These are phyloP conservation scores for Coelastrella sp. DNA, from an alignment of 139 green algal species.

Conservation along the genomic window DNA sequence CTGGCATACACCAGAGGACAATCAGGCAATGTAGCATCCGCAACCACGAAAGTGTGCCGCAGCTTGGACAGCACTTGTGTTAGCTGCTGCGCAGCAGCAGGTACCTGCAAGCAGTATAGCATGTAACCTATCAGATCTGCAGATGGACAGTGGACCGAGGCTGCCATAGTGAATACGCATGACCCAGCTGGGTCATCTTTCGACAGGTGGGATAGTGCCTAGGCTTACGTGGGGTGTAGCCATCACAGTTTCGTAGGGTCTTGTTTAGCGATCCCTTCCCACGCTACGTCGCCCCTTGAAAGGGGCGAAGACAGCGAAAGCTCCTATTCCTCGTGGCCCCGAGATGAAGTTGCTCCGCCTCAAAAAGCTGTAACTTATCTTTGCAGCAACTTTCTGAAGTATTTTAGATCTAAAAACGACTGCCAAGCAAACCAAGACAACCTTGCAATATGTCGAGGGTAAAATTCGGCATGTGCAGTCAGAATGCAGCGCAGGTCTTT, in stretches of 20 bases:
- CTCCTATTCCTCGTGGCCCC: slow-evolving; percentile 1
- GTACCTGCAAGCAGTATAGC: slow-evolving; percentile 61
- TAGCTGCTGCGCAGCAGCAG: slow-evolving; percentile 71
- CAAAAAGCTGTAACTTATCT: too few relatives aligned
- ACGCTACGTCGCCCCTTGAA: neutral
- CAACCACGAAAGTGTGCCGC: slow-evolving; percentile 94
- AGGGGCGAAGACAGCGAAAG: neutral
- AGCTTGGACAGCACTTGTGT: slow-evolving; percentile 87
- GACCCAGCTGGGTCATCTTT: too few relatives aligned
- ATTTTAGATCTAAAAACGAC: too few relatives aligned
- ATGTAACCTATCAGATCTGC: too few relatives aligned
- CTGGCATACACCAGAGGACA: slow-evolving; percentile 95
- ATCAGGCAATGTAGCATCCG: slow-evolving; percentile 94
- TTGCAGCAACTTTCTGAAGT: too few relatives aligned
- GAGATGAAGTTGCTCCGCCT: neutral
- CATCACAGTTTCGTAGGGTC: neutral
- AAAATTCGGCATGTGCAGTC: too few relatives aligned
- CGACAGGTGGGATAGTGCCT: neutral
- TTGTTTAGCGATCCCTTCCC: neutral
- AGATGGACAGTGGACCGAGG: too few relatives aligned
- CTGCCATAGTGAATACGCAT: too few relatives aligned
- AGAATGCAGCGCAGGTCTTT: too few relatives aligned
- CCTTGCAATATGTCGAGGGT: too few relatives aligned
- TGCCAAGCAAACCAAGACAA: too few relatives aligned
- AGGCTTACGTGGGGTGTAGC: neutral